Percentiles rank a stretch among this genome's conserved stretches.
phyloP scores from a whole-genome alignment of 1,284 basidiomycete genomes.

The Microstroma glucosiphilum region DNA sequence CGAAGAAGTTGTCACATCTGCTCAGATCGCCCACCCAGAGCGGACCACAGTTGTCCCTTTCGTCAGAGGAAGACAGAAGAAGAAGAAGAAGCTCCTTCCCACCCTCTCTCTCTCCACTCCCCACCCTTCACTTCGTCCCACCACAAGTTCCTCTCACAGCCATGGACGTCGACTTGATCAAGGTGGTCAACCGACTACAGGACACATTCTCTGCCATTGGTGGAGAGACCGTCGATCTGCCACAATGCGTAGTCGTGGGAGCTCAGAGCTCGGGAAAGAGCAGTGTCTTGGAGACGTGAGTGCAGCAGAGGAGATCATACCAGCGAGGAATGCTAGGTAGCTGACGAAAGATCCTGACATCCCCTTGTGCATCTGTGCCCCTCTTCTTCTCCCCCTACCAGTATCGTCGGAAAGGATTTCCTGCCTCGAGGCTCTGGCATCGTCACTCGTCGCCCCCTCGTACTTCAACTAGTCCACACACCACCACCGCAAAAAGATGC shows the following conservation, averaged over 20 bases:
- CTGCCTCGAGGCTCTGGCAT: slow-evolving; percentile 89
- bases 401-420: slow-evolving; percentile 79
- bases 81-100: background rate
- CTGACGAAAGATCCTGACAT: too few relatives aligned
- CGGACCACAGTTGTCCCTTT: too few relatives aligned
- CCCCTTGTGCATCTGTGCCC: background rate
- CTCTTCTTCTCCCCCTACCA: slow-evolving; percentile 44
- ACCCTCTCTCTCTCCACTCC: background rate
- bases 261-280: slow-evolving; percentile 58
- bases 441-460: slow-evolving; percentile 86
- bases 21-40: too few relatives aligned
- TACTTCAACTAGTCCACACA: slow-evolving; percentile 88
- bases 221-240: slow-evolving; percentile 58
- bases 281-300: slow-evolving; percentile 57
- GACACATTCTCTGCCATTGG: slow-evolving; percentile 50
- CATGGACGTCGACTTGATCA: slow-evolving; percentile 68
- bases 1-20: too few relatives aligned
- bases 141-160: background rate
- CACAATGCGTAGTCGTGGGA: slow-evolving; percentile 53
- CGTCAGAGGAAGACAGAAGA: too few relatives aligned
- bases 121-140: background rate
- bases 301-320: background rate
- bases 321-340: slow-evolving; percentile 6
- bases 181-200: slow-evolving; percentile 91
- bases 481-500: slow-evolving; percentile 22